Evolutionary conservation across 306 rosid genomes (phyloP).

Genomic region (Quercus dentata): DNA sequence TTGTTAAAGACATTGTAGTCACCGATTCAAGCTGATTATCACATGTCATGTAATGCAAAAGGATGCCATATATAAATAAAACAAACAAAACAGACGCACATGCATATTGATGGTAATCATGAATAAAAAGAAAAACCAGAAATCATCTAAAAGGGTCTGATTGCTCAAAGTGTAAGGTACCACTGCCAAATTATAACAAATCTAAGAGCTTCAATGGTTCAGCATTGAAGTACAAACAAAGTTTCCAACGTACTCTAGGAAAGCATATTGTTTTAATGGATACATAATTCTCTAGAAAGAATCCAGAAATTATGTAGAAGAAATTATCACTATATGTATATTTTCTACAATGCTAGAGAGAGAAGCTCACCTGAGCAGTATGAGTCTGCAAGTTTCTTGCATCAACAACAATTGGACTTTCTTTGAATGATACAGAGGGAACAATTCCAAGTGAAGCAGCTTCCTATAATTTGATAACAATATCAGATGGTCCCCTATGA

Average conservation of each 20-base stretch:
- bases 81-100: background rate
- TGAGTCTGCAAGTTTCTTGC: conserved; percentile 55
- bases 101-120: background rate
- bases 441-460: conserved; percentile 88
- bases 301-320: conserved; percentile 14
- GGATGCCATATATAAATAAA: background rate
- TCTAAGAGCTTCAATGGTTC: background rate
- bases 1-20: background rate
- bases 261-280: background rate
- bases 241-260: background rate
- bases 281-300: background rate
- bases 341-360: background rate
- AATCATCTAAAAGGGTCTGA: background rate
- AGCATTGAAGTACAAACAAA: background rate
- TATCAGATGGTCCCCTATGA: conserved; percentile 20
- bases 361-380: conserved; percentile 76
- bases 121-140: background rate
- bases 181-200: background rate
- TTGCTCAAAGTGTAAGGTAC: background rate
- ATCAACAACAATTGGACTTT: conserved; percentile 67
- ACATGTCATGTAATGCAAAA: background rate
- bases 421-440: conserved; percentile 72
- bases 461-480: conserved; percentile 54
- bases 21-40: background rate
- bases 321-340: conserved; percentile 7